Base-by-base conservation (phyloP, 2,329 filamentous ascomycete genomes). In the Verticillium albo-atrum region DNA sequence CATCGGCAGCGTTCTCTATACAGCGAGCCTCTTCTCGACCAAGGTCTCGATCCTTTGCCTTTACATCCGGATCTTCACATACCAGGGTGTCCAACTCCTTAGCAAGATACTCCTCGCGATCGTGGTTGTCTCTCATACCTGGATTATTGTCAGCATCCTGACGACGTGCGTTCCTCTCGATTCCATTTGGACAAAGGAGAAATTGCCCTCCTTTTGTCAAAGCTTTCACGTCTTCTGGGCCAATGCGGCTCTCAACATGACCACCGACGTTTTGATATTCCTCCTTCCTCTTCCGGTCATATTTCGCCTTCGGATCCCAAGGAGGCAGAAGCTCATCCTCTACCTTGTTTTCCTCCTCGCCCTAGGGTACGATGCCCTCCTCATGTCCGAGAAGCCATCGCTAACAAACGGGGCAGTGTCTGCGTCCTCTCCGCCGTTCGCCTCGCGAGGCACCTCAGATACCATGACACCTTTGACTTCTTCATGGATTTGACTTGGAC, bases 231-330 rank as follows among this genome's bases (percentile, higher is more conserved):
- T 68, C 26, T 70, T 66, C 66, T 70, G 67, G 62, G 61, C 57
- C 28, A 67, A 66, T 52, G 65, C 65, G 4, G 64, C 61, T 28
- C 50, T 69, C 3, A 64, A 68, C 30, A 64, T 66, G 6, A 60
- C 59, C 25, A 67, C 64, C n/a, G 67, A 69, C 47, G 63, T 70
- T 25, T n/a, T 66, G 17, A 66, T 70, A 55, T 68, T 67, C 20
- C 34, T 67, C 1, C 63, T 82, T 30, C 79, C 79, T 0, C 66
- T 76, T 3, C 69, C 79, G 26, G 71, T 81, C 25, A 74, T 80
- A 6, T 71, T 74, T 66, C 73, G 76, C 12, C 67, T 81, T 10
- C 69, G 73, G n/a, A 72, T 81, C 42, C 71, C 77, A 1, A 65
- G 57, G 15, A 64, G 71, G 9, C 78, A 81, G 63, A 80, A 79